A percentile compares a stretch with the other conserved stretches of the same genome.
These are phyloP conservation scores for Agroathelia rolfsii DNA, from an alignment of 1,284 basidiomycete species.

Conservation along the genomic window DNA sequence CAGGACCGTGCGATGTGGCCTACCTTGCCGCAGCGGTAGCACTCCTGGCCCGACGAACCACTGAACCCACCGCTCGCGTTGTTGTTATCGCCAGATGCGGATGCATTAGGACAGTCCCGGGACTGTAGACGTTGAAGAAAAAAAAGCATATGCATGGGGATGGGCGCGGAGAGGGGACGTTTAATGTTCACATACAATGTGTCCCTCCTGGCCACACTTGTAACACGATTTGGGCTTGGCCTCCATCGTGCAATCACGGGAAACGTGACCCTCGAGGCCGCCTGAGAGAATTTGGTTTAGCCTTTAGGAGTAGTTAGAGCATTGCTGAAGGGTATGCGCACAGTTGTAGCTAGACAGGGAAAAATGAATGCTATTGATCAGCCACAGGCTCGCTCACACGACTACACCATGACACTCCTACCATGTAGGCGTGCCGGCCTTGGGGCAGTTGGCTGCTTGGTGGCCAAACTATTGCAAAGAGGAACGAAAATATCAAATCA, in stretches of 20 bases:
- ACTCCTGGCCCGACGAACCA: constrained; percentile 45
- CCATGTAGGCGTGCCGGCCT: constrained; percentile 73
- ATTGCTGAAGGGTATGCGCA: constrained; percentile 27
- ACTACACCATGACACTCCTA: constrained; percentile 31
- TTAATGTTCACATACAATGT: constrained; percentile 42
- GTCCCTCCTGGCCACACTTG: constrained; percentile 71
- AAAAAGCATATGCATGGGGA: too few relatives aligned
- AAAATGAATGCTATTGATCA: constrained; percentile 17
- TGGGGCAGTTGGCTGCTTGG: constrained; percentile 72
- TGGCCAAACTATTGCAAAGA: constrained; percentile 48
- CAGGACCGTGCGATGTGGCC: constrained; percentile 85
- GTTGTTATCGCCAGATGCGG: constrained; percentile 23
- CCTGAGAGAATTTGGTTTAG: constrained; percentile 32
- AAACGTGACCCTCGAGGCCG: constrained; percentile 68
- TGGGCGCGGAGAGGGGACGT: too few relatives aligned
- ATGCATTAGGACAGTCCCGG: constrained; percentile 61
- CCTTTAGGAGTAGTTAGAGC: too few relatives aligned
- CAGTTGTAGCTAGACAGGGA: constrained; percentile 57
- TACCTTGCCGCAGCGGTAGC: constrained; percentile 79
- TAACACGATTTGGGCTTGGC: constrained; percentile 81
- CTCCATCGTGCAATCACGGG: constrained; percentile 63
- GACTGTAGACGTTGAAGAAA: too few relatives aligned
- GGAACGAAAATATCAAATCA: constrained; percentile 14
- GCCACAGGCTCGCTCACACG: constrained; percentile 2
- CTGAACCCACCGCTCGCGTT: constrained; percentile 26